These are phyloP conservation scores for Cladosporium velox DNA, from an alignment of 2,329 filamentous ascomycete species.

Conservation along the genomic window DNA sequence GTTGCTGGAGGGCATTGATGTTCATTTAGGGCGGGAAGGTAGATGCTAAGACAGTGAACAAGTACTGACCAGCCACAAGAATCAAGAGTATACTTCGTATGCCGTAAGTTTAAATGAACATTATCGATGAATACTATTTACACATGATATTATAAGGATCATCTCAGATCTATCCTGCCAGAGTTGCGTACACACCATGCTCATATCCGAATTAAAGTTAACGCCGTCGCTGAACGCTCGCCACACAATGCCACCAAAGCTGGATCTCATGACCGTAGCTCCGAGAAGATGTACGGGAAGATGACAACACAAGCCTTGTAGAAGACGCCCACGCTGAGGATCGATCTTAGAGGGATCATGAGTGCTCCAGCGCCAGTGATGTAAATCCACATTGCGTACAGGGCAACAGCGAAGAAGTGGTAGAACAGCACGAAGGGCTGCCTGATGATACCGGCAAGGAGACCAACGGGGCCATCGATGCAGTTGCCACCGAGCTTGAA, in stretches of 20 bases:
- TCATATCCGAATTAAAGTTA: neutral
- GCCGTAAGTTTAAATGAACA: neutral
- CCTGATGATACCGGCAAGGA: conserved; percentile 79
- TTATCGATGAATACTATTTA: neutral
- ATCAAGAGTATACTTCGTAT: neutral
- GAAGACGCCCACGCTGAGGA: conserved; percentile 50
- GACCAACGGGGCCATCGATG: conserved; percentile 75
- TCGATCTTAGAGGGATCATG: conserved; percentile 40
- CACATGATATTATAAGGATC: neutral
- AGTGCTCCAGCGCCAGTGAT: conserved; percentile 51
- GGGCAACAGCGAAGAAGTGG: conserved; percentile 93
- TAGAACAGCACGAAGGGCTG: conserved; percentile 77
- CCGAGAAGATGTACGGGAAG: conserved; percentile 55
- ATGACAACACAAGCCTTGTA: conserved; percentile 52
- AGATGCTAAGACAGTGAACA: too few species aligned
- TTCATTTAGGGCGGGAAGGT: too few species aligned
- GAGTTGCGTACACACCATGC: conserved; percentile 11
- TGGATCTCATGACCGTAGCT: conserved; percentile 33
- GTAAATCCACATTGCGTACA: conserved; percentile 78
- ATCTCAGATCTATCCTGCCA: neutral
- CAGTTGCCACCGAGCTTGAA: conserved; percentile 74
- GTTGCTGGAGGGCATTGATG: too few species aligned
- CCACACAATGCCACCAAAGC: neutral
- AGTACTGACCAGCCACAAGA: too few species aligned
- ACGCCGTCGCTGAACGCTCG: conserved; percentile 19